These are phyloP conservation scores for Entomophthora muscae DNA, from an alignment of 371 early-diverging fungal species.

Conservation along the genomic window DNA sequence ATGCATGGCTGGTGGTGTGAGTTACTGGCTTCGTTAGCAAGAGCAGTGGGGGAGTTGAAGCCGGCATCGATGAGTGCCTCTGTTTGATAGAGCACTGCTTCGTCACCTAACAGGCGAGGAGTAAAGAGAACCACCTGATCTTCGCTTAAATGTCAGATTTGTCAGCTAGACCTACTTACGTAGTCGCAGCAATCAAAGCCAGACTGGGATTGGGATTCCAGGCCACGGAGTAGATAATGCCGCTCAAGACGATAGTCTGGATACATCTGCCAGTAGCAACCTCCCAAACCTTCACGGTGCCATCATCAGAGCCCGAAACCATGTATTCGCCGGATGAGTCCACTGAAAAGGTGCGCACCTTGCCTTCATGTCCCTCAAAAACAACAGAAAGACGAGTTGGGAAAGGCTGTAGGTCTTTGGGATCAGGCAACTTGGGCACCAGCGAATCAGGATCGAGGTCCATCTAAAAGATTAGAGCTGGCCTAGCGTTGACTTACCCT, in stretches of 20 bases:
- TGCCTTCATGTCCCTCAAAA: constrained; percentile 62
- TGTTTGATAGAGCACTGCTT: background rate
- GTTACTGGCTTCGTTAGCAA: background rate
- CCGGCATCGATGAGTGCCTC: background rate
- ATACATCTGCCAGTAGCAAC: constrained; percentile 74
- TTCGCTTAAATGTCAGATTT: background rate
- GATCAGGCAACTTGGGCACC: constrained; percentile 88
- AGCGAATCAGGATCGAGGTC: constrained; percentile 83
- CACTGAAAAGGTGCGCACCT: constrained; percentile 64
- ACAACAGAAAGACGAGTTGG: constrained; percentile 61
- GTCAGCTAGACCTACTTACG: constrained; percentile 12
- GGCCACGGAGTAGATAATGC: constrained; percentile 44
- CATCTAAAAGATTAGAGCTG: constrained; percentile 19
- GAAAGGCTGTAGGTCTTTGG: constrained; percentile 88
- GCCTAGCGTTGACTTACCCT: constrained; percentile 21
- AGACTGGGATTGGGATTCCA: constrained; percentile 81
- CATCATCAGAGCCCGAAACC: constrained; percentile 76
- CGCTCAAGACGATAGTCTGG: constrained; percentile 46
- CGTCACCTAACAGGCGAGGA: background rate
- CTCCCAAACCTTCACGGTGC: constrained; percentile 81
- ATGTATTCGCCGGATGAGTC: constrained; percentile 84
- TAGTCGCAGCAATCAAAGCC: constrained; percentile 51
- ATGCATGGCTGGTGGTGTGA: background rate
- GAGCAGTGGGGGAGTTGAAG: background rate
- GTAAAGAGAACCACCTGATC: constrained; percentile 3